phyloP scores from a whole-genome alignment of 148 eudicot genomes.

The Drosera capensis region DNA sequence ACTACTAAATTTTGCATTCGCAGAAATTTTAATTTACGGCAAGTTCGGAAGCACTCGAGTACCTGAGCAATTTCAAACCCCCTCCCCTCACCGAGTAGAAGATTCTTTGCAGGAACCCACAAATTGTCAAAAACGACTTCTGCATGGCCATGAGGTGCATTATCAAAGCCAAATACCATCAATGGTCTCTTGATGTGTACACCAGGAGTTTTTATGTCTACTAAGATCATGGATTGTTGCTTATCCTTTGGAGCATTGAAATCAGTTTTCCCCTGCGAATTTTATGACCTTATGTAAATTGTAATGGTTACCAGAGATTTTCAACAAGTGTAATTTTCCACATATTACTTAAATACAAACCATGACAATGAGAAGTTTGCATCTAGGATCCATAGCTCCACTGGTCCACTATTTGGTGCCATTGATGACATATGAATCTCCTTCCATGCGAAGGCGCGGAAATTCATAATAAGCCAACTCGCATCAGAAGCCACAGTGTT shows the following conservation, averaged over 20 bases:
- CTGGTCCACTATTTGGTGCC: constrained; percentile 99
- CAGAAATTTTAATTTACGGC: too few relatives aligned
- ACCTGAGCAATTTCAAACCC: constrained; percentile 99
- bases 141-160: constrained; percentile 99
- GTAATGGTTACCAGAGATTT: too few relatives aligned
- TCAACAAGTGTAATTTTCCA: neutral
- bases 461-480: too few relatives aligned
- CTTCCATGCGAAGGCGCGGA: constrained; percentile 47
- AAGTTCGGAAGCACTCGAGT: too few relatives aligned
- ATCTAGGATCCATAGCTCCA: constrained; percentile 99
- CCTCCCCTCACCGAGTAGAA: constrained; percentile 90
- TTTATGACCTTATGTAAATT: constrained; percentile 1
- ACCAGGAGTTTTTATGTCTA: constrained; percentile 73
- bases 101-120: constrained; percentile 64
- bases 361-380: constrained; percentile 85
- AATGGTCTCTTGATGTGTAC: constrained; percentile 59
- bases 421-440: constrained; percentile 69
- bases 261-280: constrained; percentile 82
- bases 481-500: too few relatives aligned
- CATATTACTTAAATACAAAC: too few relatives aligned
- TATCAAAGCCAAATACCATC: constrained; percentile 91
- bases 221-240: constrained; percentile 96
- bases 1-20: too few relatives aligned
- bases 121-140: constrained; percentile 72
- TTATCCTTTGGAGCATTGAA: constrained; percentile 68